Base-by-base conservation (phyloP, 257 asterid genomes). In the Solanum dulcamara region DNA sequence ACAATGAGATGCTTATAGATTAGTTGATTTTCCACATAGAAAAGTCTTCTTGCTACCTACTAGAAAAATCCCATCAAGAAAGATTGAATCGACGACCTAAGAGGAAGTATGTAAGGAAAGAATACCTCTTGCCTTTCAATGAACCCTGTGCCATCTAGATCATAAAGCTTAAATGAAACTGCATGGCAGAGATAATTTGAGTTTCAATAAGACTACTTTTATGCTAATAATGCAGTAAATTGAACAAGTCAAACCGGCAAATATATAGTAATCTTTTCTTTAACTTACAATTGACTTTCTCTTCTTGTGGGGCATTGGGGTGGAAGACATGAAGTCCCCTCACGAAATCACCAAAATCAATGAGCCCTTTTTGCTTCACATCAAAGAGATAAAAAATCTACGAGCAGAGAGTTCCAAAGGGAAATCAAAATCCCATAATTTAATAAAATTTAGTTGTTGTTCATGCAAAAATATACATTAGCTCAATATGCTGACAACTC, bases 361-460 rank as follows among this genome's bases (percentile, higher is more conserved):
- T 97, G 85, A 95, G 96, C 67, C 99, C 99, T 85, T 94, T 97
- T 75, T 86, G 97, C 92, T 97, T 97, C 92, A 92, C 98, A 85
- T 95, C 99, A 90, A 97, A 97, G 81, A 97, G 98, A 89, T 95
- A 93, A 86, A 97, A 97, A 70, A 97, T 95, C 99, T 97, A 96
- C 90, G 64, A 84, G 72, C n/a, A 60, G 81, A 84, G 77, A 81
- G 42, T 22, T 51, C 48, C 64, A 81, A 77, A 59, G 64, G 83
- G 32, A 40, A 37, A 80, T 67, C 32, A n/a, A 33, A 4, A 55
- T 62, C 22, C 32, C 82, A 26, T 4, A 83, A 38, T 8, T 62
- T 42, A 59, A n/a, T 26, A 62, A 59, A 57, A 40, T 83, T 48
- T 37, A 44, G 48, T 60, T 42, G 59, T 40, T 28, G 80, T 18